phyloP scores from a whole-genome alignment of 192 early-diverging fungal genomes.

The Geosiphon pyriformis region DNA sequence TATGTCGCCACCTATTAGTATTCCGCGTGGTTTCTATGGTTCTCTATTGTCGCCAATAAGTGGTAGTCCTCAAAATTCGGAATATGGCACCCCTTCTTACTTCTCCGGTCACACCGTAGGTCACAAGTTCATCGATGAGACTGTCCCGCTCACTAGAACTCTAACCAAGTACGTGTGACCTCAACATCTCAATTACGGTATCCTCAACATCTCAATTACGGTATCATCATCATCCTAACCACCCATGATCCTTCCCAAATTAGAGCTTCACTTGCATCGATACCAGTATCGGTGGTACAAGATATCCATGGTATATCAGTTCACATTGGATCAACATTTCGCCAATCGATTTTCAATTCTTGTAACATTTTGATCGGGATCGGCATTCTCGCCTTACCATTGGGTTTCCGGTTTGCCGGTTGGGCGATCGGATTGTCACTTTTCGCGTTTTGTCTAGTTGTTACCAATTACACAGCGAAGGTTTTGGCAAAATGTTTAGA shows the following conservation, averaged over 20 bases:
- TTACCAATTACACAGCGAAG: conserved; percentile 57
- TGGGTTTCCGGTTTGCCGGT: conserved; percentile 51
- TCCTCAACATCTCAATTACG: not conserved
- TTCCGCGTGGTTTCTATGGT: not conserved
- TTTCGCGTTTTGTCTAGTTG: conserved; percentile 36
- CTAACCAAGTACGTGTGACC: not conserved
- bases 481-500: conserved; percentile 48
- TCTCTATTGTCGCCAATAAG: not conserved
- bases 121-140: not conserved
- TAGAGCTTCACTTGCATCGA: not conserved
- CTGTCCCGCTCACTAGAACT: conserved; percentile 5
- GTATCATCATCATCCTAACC: not conserved
- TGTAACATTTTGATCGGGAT: conserved; percentile 59
- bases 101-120: not conserved
- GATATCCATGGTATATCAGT: not conserved
- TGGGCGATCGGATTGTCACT: conserved; percentile 54
- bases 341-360: conserved; percentile 48
- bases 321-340: conserved; percentile 30
- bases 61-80: not conserved
- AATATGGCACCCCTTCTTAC: not conserved
- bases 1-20: not conserved
- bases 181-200: too few species aligned
- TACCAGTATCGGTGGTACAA: conserved; percentile 8
- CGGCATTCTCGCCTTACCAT: conserved; percentile 59
- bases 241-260: not conserved